Conservation (phyloP, 2,329 filamentous ascomycete genomes). For the Sodiomyces alkalinus region DNA sequence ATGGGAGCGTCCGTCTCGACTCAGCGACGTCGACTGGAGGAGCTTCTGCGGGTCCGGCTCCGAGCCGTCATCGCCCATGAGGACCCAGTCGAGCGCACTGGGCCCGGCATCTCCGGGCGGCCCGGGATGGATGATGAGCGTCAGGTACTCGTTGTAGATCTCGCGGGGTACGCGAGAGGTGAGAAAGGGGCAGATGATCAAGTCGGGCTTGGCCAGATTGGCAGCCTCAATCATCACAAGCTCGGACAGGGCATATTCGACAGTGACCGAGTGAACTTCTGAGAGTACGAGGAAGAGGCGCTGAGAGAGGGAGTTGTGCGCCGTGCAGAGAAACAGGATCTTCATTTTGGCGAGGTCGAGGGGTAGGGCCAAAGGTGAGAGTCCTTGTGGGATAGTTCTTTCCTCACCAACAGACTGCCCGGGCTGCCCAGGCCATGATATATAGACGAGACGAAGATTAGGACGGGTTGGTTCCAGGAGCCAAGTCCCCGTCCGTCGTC, state of each 20-base stretch:
- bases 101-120: slow-evolving; percentile 25
- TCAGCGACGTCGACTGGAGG: slow-evolving; percentile 12
- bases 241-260: slow-evolving; percentile 21
- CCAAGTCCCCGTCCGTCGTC: no score
- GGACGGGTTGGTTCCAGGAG: no score
- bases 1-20: slow-evolving; percentile 17
- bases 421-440: no score
- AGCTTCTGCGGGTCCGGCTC: slow-evolving; percentile 15
- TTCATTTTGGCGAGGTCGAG: slow-evolving; percentile 13
- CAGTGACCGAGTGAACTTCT: slow-evolving; percentile 18
- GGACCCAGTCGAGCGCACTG: slow-evolving; percentile 24
- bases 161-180: slow-evolving; percentile 20
- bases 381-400: no score
- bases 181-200: slow-evolving; percentile 26
- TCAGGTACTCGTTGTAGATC: slow-evolving; percentile 20
- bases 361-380: no score
- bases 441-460: no score
- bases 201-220: slow-evolving; percentile 18
- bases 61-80: slow-evolving; percentile 24
- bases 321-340: slow-evolving; percentile 27
- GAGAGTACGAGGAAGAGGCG: slow-evolving; percentile 20
- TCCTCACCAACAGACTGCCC: no score
- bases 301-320: slow-evolving; percentile 27
- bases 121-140: slow-evolving; percentile 24
- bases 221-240: slow-evolving; percentile 21